A percentile compares a stretch with the other conserved stretches of the same genome.
These are phyloP conservation scores for Pichia manshurica DNA, from an alignment of 805 yeast species.

Conservation along the genomic window DNA sequence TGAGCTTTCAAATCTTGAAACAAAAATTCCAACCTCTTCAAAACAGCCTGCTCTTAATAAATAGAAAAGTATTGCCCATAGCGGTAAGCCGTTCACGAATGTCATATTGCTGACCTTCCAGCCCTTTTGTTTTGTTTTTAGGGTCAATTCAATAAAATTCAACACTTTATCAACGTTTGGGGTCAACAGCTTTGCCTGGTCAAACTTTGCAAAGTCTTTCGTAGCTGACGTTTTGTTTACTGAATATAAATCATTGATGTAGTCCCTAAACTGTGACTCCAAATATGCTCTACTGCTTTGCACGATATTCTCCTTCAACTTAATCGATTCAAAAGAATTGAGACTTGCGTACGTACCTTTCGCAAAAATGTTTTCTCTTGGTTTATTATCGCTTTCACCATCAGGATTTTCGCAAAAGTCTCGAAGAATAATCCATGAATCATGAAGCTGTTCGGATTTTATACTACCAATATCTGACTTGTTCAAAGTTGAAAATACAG, in stretches of 20 bases:
- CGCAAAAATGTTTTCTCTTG: conserved; percentile 30
- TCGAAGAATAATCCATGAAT: conserved; percentile 64
- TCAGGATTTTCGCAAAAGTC: conserved; percentile 36
- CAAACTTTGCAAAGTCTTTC: background rate
- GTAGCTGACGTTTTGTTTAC: conserved; percentile 25
- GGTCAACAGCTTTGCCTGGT: conserved; percentile 23
- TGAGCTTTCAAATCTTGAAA: conserved; percentile 55
- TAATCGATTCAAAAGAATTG: conserved; percentile 29
- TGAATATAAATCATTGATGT: conserved; percentile 60
- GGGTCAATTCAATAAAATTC: conserved; percentile 48
- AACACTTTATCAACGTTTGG: conserved; percentile 64
- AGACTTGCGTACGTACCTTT: conserved; percentile 25
- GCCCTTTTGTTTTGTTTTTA: conserved; percentile 33
- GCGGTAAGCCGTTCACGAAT: conserved; percentile 74
- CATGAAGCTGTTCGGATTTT: conserved; percentile 65
- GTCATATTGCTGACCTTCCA: conserved; percentile 53
- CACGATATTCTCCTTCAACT: conserved; percentile 42
- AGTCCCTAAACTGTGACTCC: conserved; percentile 72
- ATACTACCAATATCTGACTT: conserved; percentile 48
- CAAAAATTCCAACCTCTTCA: conserved; percentile 70
- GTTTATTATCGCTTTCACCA: conserved; percentile 31
- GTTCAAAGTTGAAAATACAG: conserved; percentile 56
- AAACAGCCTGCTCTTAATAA: conserved; percentile 77
- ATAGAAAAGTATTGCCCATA: conserved; percentile 92
- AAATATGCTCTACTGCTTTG: conserved; percentile 53